Conservation (phyloP, 2,329 filamentous ascomycete genomes). For the Phyllosticta ampelicida region DNA sequence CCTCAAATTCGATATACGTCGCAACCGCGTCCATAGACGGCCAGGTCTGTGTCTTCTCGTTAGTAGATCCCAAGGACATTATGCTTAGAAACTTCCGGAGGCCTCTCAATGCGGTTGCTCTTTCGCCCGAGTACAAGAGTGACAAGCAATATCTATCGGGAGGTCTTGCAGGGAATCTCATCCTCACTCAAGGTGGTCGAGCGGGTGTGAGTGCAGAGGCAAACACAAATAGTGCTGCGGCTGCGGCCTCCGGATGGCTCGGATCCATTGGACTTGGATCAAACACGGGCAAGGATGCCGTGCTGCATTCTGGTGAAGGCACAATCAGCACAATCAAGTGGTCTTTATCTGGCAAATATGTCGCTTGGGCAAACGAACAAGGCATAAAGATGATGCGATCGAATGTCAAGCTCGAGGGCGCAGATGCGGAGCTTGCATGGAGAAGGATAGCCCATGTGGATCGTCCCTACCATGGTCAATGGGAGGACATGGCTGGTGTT, state of each 20-base stretch:
- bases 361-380: constrained; percentile 92
- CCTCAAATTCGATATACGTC: constrained; percentile 86
- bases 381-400: constrained; percentile 97
- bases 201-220: constrained; percentile 71
- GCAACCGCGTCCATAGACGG: constrained; percentile 92
- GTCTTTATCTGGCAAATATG: constrained; percentile 85
- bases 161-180: constrained; percentile 74
- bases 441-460: constrained; percentile 89
- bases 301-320: constrained; percentile 87
- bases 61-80: constrained; percentile 82
- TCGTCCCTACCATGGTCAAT: constrained; percentile 71
- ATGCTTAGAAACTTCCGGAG: constrained; percentile 86
- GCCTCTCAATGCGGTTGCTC: constrained; percentile 78
- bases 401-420: constrained; percentile 66
- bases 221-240: constrained; percentile 76
- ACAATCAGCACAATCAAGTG: constrained; percentile 86
- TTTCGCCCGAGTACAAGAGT: constrained; percentile 90
- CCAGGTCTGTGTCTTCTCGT: constrained; percentile 81
- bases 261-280: constrained; percentile 72
- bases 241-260: constrained; percentile 81
- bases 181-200: constrained; percentile 73
- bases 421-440: constrained; percentile 77
- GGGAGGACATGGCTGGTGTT: constrained; percentile 93
- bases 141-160: constrained; percentile 87
- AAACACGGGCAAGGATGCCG: constrained; percentile 70